Conservation (phyloP, 1,284 basidiomycete genomes). For the Phaffia rhodozyma region DNA sequence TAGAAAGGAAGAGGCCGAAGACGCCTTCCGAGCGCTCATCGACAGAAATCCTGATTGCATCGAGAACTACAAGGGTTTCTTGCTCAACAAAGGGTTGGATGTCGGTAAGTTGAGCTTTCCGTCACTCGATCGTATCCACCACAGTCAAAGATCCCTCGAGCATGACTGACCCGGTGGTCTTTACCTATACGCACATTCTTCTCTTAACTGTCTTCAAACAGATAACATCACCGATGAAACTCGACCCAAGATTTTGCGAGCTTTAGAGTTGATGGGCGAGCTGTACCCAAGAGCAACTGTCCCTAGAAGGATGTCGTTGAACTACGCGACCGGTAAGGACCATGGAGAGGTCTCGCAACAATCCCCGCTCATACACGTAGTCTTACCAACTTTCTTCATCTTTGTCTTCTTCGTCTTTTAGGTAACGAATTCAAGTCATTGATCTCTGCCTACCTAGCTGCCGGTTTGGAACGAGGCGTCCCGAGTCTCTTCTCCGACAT, state of each 20-base stretch:
- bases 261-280: constrained; percentile 49
- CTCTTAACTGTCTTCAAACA: constrained; percentile 23
- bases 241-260: constrained; percentile 45
- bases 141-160: too few species aligned
- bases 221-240: constrained; percentile 42
- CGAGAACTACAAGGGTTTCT: constrained; percentile 65
- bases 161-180: neutral
- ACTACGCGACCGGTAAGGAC: constrained; percentile 46
- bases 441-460: constrained; percentile 56
- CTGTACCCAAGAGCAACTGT: constrained; percentile 58
- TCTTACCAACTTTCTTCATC: constrained; percentile 19
- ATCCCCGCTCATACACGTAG: constrained; percentile 15
- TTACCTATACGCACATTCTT: neutral
- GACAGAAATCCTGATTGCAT: constrained; percentile 76
- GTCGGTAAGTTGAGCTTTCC: constrained; percentile 42
- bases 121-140: too few species aligned
- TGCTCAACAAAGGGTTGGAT: constrained; percentile 53
- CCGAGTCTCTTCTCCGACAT: constrained; percentile 91
- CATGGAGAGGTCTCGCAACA: neutral
- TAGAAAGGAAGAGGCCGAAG: constrained; percentile 53
- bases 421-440: constrained; percentile 56
- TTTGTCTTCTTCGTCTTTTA: constrained; percentile 26
- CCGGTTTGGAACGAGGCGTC: constrained; percentile 68
- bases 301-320: constrained; percentile 59
- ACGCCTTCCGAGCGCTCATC: constrained; percentile 66